A percentile compares a stretch with the other conserved stretches of the same genome.
Conservation (phyloP, 169 alveolate genomes). For the Plasmodium knowlesi region DNA sequence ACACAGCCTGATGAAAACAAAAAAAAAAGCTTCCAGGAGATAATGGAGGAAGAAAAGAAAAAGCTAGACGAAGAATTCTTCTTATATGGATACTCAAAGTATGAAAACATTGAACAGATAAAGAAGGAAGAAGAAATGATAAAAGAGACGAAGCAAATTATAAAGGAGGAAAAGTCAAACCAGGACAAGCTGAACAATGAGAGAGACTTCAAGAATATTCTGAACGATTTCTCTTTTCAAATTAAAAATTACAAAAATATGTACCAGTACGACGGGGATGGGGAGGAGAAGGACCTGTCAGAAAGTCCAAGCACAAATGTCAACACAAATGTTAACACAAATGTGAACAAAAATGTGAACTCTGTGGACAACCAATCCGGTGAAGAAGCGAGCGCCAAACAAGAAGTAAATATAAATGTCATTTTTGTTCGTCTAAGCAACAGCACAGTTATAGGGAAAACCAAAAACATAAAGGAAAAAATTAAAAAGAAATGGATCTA, state of each 20-base stretch:
- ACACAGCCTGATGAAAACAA: background rate
- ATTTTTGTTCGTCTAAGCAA: conserved; percentile 83
- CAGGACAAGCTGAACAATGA: conserved; percentile 21
- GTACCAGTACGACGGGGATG: conserved; percentile 13
- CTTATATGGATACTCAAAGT: conserved; percentile 67
- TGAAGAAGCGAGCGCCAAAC: background rate
- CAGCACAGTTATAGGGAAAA: conserved; percentile 81
- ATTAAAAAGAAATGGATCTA: conserved; percentile 78
- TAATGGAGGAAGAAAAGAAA: conserved; percentile 73
- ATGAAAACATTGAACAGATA: conserved; percentile 59
- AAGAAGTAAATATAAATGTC: conserved; percentile 78
- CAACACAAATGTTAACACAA: background rate
- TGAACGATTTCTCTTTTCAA: conserved; percentile 35
- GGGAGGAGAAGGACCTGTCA: background rate
- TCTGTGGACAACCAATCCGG: background rate
- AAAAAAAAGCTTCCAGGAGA: conserved; percentile 45
- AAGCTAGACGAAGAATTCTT: conserved; percentile 74
- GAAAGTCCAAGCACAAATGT: background rate
- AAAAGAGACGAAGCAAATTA: conserved; percentile 47
- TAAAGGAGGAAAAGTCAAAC: conserved; percentile 40
- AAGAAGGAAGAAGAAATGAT: conserved; percentile 65
- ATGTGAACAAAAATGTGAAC: background rate
- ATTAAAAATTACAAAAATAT: conserved; percentile 45
- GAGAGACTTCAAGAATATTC: conserved; percentile 46
- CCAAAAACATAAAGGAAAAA: conserved; percentile 77